Base-by-base conservation (phyloP, 2,329 filamentous ascomycete species). In the Trichophyton mentagrophytes region DNA sequence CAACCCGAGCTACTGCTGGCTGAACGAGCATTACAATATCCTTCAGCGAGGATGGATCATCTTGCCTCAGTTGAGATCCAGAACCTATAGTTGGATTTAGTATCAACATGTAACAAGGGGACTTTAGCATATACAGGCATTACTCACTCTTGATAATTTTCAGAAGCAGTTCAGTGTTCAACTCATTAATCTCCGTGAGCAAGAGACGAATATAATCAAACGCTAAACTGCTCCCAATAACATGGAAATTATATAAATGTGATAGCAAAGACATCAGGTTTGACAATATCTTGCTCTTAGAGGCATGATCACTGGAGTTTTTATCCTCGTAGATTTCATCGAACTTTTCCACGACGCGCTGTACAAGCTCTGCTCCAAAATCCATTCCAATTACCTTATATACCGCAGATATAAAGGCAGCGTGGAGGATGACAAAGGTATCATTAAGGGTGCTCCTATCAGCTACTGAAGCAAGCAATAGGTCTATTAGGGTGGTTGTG, bases 201-300 rank as follows among this genome's bases (percentile, higher is more conserved):
- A 96, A 86, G 47, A 88, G 77, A 33, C 89, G 85, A 69, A 97
- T 85, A 69, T 95, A 93, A 72, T 97, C 93, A 69, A 96, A 97
- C 27, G 97, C 80, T 30, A 99, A 80, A 58, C 85, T 87, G 67
- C 86, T 87, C 46, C 88, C 86, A 51, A 96, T 81, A 22, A 96
- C 84, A 67, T 95, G 89, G 69, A 99, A 95, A 57, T 89, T 91
- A 75, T 97, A 99, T 44, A 97, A 79, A 69, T 96, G 85, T 0
- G 91, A 85, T 13, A 97, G 77, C 33, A 97, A 81, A 1, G 88
- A 88, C 33, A 96, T 81, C 49, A 96, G 73, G 70, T 99, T 96
- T 7, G 85, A 80, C 1, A 82, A 79, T 60, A 86, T 81, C 69
- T 90, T 90, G 46, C 74, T 74, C 61, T 71, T 71, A 3, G 69